Base-by-base conservation (phyloP, 2,329 filamentous ascomycete species). In the Albifimbria verrucaria region DNA sequence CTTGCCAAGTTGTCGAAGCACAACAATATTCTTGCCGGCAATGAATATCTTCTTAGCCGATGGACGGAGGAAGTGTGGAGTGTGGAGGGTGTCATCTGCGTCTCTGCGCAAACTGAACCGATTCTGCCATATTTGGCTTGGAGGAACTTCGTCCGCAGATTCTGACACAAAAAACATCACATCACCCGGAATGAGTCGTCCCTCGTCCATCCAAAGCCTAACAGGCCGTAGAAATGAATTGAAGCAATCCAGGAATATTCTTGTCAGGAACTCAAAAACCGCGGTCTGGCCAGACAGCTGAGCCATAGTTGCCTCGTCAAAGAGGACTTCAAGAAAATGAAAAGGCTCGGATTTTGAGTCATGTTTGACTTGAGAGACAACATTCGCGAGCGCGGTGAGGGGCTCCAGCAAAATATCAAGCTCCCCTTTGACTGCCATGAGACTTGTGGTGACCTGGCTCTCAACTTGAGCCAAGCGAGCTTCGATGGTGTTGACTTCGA, bases 11-110 rank as follows among this genome's bases (percentile, higher is more conserved):
- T 87, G 82, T 55, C 86, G 87, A n/a, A 97, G 73, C 44, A 97
- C 88, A 1, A 94, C 83, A 52, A 94, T 86, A 61, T 88, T 95
- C 70, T 97, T 97, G 0, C 93, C 93, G 2, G 90, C 87, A 1
- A 87, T 91, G 62, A 96, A 93, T 36, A 97, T 90, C 56, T 86
- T 88, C 22, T 76, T 73, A 1, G 83, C 84, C 2, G 86, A 82
- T 2, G 86, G 79, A 39, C 86, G 82, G 4, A 97, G 77, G 58
- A 96, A 97, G 3, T 73, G 78, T 0, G 93, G 92, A 0, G 87
- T 86, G 60, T 88, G 84, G 1, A 92, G 68, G 2, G 72, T 71
- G 17, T 86, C 84, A 42, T 83, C 75, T 3, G 78, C 68, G 1
- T 85, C 83, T 12, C 74, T 77, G 23, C 86, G 82, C 15, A 97